Conservation (phyloP, 148 eudicot species). For the Camellia lanceoleosa region DNA sequence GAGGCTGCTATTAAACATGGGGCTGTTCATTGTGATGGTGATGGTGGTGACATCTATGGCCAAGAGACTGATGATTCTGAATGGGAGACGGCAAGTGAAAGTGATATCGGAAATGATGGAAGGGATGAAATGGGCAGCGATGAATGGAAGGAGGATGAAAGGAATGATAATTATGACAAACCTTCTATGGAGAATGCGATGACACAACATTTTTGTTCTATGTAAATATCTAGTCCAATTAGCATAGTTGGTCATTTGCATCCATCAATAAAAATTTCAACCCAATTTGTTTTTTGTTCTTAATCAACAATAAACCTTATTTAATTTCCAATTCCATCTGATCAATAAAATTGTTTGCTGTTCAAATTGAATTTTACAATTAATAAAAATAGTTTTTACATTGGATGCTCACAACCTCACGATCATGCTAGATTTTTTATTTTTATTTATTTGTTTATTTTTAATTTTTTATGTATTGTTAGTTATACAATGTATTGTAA, state of each 20-base stretch:
- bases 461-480: too few relatives aligned
- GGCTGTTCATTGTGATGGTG: slow-evolving; percentile 83
- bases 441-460: too few relatives aligned
- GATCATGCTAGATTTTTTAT: too few relatives aligned
- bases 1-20: slow-evolving; percentile 95
- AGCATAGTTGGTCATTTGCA: neutral
- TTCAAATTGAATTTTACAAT: too few relatives aligned
- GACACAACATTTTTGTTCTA: neutral
- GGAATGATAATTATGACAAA: slow-evolving; percentile 53
- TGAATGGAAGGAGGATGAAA: slow-evolving; percentile 49
- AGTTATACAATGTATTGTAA: too few relatives aligned
- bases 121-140: slow-evolving; percentile 36
- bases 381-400: too few relatives aligned
- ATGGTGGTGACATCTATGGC: slow-evolving; percentile 60
- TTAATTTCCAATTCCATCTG: too few relatives aligned
- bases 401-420: too few relatives aligned
- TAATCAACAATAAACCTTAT: too few relatives aligned
- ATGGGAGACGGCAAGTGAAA: slow-evolving; percentile 99
- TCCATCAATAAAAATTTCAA: neutral
- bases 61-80: slow-evolving; percentile 93
- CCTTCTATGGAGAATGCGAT: slow-evolving; percentile 51
- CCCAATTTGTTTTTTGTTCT: too few relatives aligned
- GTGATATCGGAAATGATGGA: slow-evolving; percentile 80
- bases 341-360: too few relatives aligned
- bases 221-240: neutral